phyloP scores from a whole-genome alignment of 2,329 filamentous ascomycete genomes.

The Sporothrix curviconia region DNA sequence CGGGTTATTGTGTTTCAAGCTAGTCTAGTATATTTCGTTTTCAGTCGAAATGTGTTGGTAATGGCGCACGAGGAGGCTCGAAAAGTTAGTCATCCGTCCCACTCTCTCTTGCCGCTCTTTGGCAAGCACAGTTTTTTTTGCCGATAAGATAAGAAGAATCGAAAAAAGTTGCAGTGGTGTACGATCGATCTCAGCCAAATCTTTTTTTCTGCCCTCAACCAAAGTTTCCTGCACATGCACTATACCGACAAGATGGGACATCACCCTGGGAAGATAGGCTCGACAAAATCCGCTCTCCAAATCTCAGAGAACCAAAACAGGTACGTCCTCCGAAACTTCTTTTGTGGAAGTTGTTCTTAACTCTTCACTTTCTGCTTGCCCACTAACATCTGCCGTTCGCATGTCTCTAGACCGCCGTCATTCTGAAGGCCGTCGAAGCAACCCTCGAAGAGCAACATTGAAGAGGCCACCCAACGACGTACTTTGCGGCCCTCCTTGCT shows the following conservation, averaged over 20 bases:
- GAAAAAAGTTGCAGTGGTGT: constrained; percentile 8
- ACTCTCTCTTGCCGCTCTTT: not conserved
- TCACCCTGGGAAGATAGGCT: constrained; percentile 77
- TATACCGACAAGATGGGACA: constrained; percentile 35
- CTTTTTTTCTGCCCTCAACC: not conserved
- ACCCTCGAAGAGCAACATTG: constrained; percentile 85
- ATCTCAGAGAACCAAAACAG: constrained; percentile 91
- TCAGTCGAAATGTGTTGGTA: too few species aligned
- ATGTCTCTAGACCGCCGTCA: constrained; percentile 67
- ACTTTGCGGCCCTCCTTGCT: constrained; percentile 91
- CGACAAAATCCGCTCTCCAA: constrained; percentile 94
- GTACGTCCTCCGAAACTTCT: too few species aligned
- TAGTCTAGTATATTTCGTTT: too few species aligned
- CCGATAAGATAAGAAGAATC: constrained; percentile 16
- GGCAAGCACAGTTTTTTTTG: constrained; percentile 9
- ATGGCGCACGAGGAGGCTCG: too few species aligned
- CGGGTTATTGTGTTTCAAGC: too few species aligned
- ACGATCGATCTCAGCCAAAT: not conserved
- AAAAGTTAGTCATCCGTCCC: not conserved
- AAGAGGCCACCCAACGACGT: constrained; percentile 76
- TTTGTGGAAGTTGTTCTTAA: not conserved
- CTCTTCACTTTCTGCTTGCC: too few species aligned
- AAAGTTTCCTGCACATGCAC: not conserved
- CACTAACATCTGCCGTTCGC: constrained; percentile 12
- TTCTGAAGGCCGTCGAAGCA: constrained; percentile 86